phyloP scores from a whole-genome alignment of 2,329 filamentous ascomycete genomes.

The Plectosphaerella cucumerina region DNA sequence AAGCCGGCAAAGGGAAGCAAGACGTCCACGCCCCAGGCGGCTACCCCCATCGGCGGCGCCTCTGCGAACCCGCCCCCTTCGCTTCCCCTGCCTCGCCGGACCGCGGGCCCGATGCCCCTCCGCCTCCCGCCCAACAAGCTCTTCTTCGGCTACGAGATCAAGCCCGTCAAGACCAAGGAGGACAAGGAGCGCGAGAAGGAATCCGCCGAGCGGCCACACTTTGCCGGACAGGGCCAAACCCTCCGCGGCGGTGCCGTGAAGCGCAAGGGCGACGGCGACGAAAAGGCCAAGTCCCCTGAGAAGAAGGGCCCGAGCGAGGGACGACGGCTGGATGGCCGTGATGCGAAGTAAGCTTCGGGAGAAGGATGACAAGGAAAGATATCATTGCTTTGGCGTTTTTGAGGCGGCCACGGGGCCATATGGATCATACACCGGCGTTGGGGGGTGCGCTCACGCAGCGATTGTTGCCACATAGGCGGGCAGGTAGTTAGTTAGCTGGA shows the following conservation, averaged over 20 bases:
- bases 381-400: background rate
- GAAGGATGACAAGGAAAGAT: background rate
- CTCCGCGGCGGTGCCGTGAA: slow-evolving; percentile 61
- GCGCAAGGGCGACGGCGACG: slow-evolving; percentile 58
- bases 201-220: slow-evolving; percentile 64
- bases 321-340: slow-evolving; percentile 38
- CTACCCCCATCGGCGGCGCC: slow-evolving; percentile 63
- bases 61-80: slow-evolving; percentile 34
- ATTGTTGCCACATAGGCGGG: background rate
- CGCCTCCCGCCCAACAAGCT: slow-evolving; percentile 83
- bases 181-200: slow-evolving; percentile 65
- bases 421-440: background rate
- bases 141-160: slow-evolving; percentile 95
- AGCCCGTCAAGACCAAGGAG: slow-evolving; percentile 75
- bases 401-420: background rate
- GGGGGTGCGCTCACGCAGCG: background rate
- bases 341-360: slow-evolving; percentile 10
- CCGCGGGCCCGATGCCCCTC: slow-evolving; percentile 81
- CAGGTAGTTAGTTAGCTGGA: background rate
- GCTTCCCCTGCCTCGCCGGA: slow-evolving; percentile 36
- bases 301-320: slow-evolving; percentile 42
- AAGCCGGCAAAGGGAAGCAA: slow-evolving; percentile 79
- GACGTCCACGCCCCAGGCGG: slow-evolving; percentile 65
- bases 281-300: slow-evolving; percentile 40
- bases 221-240: slow-evolving; percentile 81